Conservation (phyloP, 768 basidiomycete genomes). For the Asterophora lycoperdoides region DNA sequence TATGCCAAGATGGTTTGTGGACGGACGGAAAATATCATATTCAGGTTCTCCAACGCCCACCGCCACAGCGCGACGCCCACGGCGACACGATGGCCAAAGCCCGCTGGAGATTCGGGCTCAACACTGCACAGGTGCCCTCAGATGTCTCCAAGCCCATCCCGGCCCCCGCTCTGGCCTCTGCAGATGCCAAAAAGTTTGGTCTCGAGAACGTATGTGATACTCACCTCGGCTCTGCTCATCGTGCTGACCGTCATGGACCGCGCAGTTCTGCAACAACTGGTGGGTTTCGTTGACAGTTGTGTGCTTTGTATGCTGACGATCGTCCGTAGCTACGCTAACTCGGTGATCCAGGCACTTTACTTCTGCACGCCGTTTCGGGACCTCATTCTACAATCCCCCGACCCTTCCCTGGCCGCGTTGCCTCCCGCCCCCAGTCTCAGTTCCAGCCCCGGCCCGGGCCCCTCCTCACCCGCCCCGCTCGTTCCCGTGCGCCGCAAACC, state of each 20-base stretch:
- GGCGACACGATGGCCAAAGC: slow-evolving; percentile 15
- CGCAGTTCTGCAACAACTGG: slow-evolving; percentile 96
- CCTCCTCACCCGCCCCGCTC: slow-evolving; percentile 29
- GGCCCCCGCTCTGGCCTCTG: slow-evolving; percentile 39
- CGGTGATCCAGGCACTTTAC: slow-evolving; percentile 96
- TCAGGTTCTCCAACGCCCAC: no score
- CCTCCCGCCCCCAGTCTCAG: slow-evolving; percentile 20
- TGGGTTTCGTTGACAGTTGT: slow-evolving; percentile 25
- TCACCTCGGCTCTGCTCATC: not conserved
- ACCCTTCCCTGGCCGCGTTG: slow-evolving; percentile 40
- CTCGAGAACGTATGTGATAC: slow-evolving; percentile 81
- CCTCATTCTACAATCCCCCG: slow-evolving; percentile 70
- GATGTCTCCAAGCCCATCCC: slow-evolving; percentile 30
- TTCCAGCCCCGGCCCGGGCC: slow-evolving; percentile 9
- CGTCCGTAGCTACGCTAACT: slow-evolving; percentile 89
- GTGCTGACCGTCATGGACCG: slow-evolving; percentile 2
- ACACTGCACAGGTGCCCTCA: slow-evolving; percentile 11
- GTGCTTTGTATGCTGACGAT: slow-evolving; percentile 16
- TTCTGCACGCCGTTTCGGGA: slow-evolving; percentile 93
- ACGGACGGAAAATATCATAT: no score
- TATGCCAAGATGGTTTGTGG: slow-evolving; percentile 5
- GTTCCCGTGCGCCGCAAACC: slow-evolving; percentile 48
- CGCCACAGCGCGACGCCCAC: slow-evolving; percentile 6
- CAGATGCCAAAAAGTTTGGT: slow-evolving; percentile 90
- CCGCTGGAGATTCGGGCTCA: slow-evolving; percentile 11